Evolutionary conservation across 2,329 filamentous ascomycete genomes (phyloP).

Genomic region (Hypoxylon sp.): DNA sequence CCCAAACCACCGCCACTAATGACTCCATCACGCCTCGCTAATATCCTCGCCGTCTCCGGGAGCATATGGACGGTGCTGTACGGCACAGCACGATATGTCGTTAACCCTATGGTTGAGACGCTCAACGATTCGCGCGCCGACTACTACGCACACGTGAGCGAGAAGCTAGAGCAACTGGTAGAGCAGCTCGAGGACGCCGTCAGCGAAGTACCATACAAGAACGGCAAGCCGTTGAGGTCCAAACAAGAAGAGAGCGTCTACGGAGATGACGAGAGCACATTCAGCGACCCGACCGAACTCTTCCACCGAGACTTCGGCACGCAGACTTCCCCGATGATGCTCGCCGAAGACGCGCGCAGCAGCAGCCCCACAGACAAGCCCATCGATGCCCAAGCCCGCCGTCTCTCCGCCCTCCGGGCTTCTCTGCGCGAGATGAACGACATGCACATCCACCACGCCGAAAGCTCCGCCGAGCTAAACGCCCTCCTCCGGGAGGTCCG

Average conservation of each 20-base stretch:
- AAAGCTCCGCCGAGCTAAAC: conserved; percentile 67
- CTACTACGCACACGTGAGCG: conserved; percentile 65
- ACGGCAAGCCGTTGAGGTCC: conserved; percentile 48
- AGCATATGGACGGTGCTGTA: conserved; percentile 76
- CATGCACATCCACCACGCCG: conserved; percentile 61
- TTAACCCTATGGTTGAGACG: conserved; percentile 72
- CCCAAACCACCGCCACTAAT: conserved; percentile 72
- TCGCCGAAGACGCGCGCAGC: conserved; percentile 42
- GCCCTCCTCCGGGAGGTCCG: conserved; percentile 71
- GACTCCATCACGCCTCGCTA: conserved; percentile 71
- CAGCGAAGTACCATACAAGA: conserved; percentile 70
- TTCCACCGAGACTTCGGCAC: conserved; percentile 87
- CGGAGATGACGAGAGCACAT: conserved; percentile 62
- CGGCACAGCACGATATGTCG: conserved; percentile 77
- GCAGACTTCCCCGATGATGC: conserved; percentile 74
- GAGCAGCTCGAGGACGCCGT: conserved; percentile 70
- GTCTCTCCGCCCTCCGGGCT: conserved; percentile 61
- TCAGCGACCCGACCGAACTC: conserved; percentile 79
- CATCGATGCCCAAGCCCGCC: conserved; percentile 59
- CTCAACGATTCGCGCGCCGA: conserved; percentile 68
- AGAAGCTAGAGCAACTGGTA: conserved; percentile 63
- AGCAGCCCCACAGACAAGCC: conserved; percentile 46
- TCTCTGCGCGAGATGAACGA: conserved; percentile 62
- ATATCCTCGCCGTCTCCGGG: conserved; percentile 71
- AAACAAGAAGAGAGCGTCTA: conserved; percentile 41